These are phyloP conservation scores for Ganoderma leucocontextum DNA, from an alignment of 1,284 basidiomycete species.

Conservation along the genomic window DNA sequence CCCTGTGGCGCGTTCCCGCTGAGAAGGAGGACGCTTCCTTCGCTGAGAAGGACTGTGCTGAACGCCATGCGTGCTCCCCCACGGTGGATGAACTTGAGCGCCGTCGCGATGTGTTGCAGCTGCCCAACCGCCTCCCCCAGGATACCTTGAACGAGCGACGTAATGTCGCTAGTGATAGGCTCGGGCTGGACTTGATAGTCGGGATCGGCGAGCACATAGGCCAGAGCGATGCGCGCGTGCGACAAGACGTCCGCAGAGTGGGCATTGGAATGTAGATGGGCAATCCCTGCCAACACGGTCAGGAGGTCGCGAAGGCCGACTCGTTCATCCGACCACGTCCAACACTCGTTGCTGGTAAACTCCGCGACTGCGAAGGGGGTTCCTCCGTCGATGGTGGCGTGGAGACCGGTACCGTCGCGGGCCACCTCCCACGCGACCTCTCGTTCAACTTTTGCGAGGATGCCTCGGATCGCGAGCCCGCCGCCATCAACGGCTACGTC, in stretches of 20 bases:
- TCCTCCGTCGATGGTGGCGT: slow-evolving; percentile 13
- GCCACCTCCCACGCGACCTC: slow-evolving; percentile 17
- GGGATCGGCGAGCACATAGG: slow-evolving; percentile 22
- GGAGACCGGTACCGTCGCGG: slow-evolving; percentile 13
- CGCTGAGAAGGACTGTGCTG: slow-evolving; percentile 25
- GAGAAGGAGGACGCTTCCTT: slow-evolving; percentile 25
- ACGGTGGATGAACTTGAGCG: slow-evolving; percentile 24
- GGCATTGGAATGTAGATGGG: not conserved
- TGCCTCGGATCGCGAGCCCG: slow-evolving; percentile 21
- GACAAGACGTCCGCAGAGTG: not conserved
- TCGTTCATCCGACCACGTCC: slow-evolving; percentile 13
- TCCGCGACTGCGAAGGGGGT: not conserved
- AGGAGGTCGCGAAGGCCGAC: slow-evolving; percentile 9
- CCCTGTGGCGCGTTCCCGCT: slow-evolving; percentile 21
- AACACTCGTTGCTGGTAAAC: not conserved
- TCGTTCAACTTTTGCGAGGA: slow-evolving; percentile 10
- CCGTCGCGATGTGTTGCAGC: slow-evolving; percentile 21
- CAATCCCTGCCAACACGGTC: not conserved
- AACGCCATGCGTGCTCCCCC: slow-evolving; percentile 11
- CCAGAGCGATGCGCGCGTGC: slow-evolving; percentile 25
- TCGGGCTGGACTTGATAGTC: slow-evolving; percentile 24
- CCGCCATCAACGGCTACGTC: not conserved
- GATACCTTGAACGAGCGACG: not conserved
- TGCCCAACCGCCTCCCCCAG: not conserved
- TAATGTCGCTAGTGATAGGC: slow-evolving; percentile 15